phyloP scores from a whole-genome alignment of 106 monocot species.

The Allium sativum region DNA sequence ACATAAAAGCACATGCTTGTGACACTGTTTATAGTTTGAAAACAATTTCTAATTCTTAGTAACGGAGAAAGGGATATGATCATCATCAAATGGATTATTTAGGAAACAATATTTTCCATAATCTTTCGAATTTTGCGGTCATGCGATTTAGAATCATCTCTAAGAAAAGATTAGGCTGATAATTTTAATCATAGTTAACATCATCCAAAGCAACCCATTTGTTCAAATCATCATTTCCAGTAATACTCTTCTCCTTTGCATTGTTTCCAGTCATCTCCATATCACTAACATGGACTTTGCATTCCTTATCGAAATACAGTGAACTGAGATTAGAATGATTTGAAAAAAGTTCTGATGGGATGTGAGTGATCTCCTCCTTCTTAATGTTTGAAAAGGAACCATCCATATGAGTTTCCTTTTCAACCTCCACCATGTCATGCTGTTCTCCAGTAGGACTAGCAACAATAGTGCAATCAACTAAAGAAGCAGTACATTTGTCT shows the following conservation, averaged over 20 bases:
- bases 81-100: conserved; percentile 25
- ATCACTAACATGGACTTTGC: conserved; percentile 65
- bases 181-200: conserved; percentile 31
- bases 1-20: no score
- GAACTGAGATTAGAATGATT: conserved; percentile 11
- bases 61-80: background rate
- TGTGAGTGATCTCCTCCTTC: conserved; percentile 46
- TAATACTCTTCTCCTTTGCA: conserved; percentile 9
- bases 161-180: conserved; percentile 47
- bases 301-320: conserved; percentile 61
- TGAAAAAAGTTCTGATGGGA: conserved; percentile 11
- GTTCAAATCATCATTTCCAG: background rate
- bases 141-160: conserved; percentile 1
- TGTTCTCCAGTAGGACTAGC: conserved; percentile 35
- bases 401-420: conserved; percentile 41
- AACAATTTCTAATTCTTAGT: no score
- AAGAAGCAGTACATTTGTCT: conserved; percentile 16
- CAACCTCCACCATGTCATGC: conserved; percentile 47
- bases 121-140: background rate
- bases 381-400: conserved; percentile 58
- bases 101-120: background rate
- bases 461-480: conserved; percentile 9
- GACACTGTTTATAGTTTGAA: no score
- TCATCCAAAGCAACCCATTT: conserved; percentile 42
- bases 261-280: conserved; percentile 28